Evolutionary conservation across 805 yeast species (phyloP).

Genomic region (Metschnikowia bowlesiae): DNA sequence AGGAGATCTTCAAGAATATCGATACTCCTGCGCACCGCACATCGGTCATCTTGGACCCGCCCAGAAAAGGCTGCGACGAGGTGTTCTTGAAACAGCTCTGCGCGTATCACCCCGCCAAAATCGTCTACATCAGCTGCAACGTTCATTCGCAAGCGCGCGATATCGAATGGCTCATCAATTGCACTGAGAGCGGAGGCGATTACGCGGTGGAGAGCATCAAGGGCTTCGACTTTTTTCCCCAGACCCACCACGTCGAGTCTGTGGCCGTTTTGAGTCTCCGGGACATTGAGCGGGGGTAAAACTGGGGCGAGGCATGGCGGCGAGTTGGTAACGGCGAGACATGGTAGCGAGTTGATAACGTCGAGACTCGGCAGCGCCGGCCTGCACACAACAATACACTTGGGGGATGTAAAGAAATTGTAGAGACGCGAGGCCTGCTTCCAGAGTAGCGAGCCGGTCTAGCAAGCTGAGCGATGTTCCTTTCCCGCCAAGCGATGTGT

Average conservation of each 20-base stretch:
- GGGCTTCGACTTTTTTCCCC: conserved; percentile 97
- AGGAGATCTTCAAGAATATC: conserved; percentile 74
- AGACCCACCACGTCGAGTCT: conserved; percentile 88
- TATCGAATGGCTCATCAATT: conserved; percentile 70
- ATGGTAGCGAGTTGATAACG: too few species aligned
- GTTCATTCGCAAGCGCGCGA: conserved; percentile 98
- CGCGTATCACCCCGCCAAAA: conserved; percentile 74
- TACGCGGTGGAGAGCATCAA: conserved; percentile 77
- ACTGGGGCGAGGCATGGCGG: too few species aligned
- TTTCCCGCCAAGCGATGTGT: too few species aligned
- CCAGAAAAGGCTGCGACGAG: conserved; percentile 94
- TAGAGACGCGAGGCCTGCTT: too few species aligned
- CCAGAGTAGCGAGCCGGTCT: too few species aligned
- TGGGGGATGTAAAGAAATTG: too few species aligned
- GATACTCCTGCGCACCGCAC: conserved; percentile 74
- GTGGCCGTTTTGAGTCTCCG: conserved; percentile 58
- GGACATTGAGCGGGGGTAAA: background rate
- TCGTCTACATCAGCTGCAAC: conserved; percentile 95
- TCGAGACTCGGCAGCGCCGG: too few species aligned
- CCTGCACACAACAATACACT: background rate
- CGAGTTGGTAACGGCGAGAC: too few species aligned
- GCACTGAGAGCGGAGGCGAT: conserved; percentile 55
- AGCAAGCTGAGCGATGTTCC: too few species aligned
- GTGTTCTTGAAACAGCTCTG: conserved; percentile 81
- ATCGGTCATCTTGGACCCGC: conserved; percentile 91